Evolutionary conservation across 176 grass and related monocot genomes (phyloP), one percentile per base, ranked within the genome.

Genomic region (Bothriochloa decipiens): DNA sequence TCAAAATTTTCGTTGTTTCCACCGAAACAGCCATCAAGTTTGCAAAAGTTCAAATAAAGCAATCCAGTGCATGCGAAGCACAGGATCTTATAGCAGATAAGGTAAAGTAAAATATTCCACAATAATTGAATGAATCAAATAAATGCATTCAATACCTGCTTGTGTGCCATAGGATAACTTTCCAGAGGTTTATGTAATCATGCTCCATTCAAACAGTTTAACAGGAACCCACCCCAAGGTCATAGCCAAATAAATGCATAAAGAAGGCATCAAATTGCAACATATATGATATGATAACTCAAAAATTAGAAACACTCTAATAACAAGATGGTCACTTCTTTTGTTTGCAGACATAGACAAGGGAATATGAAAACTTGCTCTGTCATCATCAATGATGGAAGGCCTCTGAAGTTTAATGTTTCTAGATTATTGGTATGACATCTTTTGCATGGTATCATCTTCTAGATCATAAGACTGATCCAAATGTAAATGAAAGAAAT

Each of bases 401-500:
- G 76, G 7, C 68, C 68, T 68, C 74, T 80, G 26, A 87, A 82
- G 36, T 69, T 47, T 70, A 29, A 82, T 26, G 63, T 76, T 82
- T 76, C 79, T 87, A 80, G 71, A 75, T 88, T 85, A 91, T 85
- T 77, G 40, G 76, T 75, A 69, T 74, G 80, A 74, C 82, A 80
- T 68, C 50, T 84, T 83, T 65, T 88, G 89, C 82, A 33, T 46
- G 43, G 65, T 88, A 83, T 84, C 77, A 85, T 50, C 76, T 91
- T 91, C 10, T 65, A 80, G 74, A 91, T 87, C 78, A 78, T 41
- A 33, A 82, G 57, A 70, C 55, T 47, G 75, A 83, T 79, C 66
- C 42, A 33, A 49, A 87, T 68, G 69, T 72, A 91, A 88, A 86
- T 83, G 64, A 92, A 86, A 86, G 72, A 82, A 92, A 33, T 76